Evolutionary conservation across 2,329 filamentous ascomycete genomes (phyloP).

Genomic region (Fusarium chlamydosporum): DNA sequence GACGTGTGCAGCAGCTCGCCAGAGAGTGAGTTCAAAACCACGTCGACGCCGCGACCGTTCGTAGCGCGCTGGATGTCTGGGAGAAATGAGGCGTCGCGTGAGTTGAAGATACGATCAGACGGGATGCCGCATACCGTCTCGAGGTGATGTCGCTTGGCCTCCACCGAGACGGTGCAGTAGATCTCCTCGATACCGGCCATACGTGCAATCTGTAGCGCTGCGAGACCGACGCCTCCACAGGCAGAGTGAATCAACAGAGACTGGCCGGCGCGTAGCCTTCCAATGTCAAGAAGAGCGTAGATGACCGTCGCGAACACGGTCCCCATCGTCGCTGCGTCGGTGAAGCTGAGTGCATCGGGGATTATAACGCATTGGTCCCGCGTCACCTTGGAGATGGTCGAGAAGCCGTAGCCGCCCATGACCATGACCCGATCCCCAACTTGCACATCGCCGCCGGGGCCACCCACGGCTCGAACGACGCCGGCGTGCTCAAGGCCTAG

Average conservation of each 20-base stretch:
- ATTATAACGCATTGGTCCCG: conserved; percentile 14
- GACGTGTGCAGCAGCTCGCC: neutral
- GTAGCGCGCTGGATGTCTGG: conserved; percentile 12
- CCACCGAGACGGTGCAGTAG: conserved; percentile 10
- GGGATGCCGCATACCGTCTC: conserved; percentile 12
- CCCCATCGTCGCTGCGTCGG: conserved; percentile 10
- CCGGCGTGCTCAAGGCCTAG: conserved; percentile 50
- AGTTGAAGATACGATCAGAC: conserved; percentile 15
- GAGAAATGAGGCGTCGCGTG: conserved; percentile 1
- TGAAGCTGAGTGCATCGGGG: conserved; percentile 15
- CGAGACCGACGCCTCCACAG: conserved; percentile 53
- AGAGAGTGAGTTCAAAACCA: conserved; percentile 11
- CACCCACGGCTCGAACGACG: conserved; percentile 49
- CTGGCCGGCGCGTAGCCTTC: conserved; percentile 41
- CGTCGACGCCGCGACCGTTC: conserved; percentile 4
- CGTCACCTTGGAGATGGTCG: conserved; percentile 14
- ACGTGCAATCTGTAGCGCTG: conserved; percentile 46
- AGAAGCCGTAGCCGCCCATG: conserved; percentile 16
- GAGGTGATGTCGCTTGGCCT: conserved; percentile 9
- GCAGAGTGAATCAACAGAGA: conserved; percentile 54
- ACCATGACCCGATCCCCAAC: conserved; percentile 14
- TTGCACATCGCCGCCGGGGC: conserved; percentile 25
- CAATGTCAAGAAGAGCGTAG: conserved; percentile 16
- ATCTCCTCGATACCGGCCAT: conserved; percentile 17
- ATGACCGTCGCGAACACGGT: conserved; percentile 33